Evolutionary conservation across 768 basidiomycete species (phyloP).

Genomic region (Mycena metata): DNA sequence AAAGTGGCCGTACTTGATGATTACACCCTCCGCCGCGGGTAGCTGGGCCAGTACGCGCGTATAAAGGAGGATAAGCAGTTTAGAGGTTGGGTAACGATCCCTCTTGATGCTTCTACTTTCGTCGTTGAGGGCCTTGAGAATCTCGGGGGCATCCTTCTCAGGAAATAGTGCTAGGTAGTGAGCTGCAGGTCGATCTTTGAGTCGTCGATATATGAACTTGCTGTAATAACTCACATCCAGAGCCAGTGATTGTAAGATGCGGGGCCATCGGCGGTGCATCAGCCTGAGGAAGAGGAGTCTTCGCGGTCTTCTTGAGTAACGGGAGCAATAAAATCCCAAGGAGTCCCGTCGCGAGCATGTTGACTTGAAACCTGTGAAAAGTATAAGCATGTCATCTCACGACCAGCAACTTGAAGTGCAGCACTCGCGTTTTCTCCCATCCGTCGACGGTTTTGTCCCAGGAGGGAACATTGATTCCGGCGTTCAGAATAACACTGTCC

Average conservation of each 20-base stretch:
- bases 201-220: background rate
- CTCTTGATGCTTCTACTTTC: background rate
- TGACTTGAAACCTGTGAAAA: slow-evolving; percentile 21
- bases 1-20: slow-evolving; percentile 20
- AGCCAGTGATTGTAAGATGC: slow-evolving; percentile 25
- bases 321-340: slow-evolving; percentile 25
- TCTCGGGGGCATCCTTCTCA: background rate
- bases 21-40: slow-evolving; percentile 13
- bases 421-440: slow-evolving; percentile 21
- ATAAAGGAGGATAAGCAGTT: slow-evolving; percentile 12
- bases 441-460: slow-evolving; percentile 20
- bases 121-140: slow-evolving; percentile 15
- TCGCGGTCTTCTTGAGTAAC: slow-evolving; percentile 10
- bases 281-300: slow-evolving; percentile 11
- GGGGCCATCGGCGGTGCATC: slow-evolving; percentile 8
- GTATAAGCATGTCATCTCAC: background rate
- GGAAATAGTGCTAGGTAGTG: slow-evolving; percentile 14
- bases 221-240: slow-evolving; percentile 5
- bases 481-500: slow-evolving; percentile 25
- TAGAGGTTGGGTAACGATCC: slow-evolving; percentile 24
- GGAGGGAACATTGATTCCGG: background rate
- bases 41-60: slow-evolving; percentile 14
- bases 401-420: background rate
- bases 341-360: slow-evolving; percentile 23
- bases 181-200: background rate